A percentile compares a stretch with the other conserved stretches of the same genome.
Evolutionary conservation across 129 eudicot species (phyloP).

Genomic region (Lactuca sativa): DNA sequence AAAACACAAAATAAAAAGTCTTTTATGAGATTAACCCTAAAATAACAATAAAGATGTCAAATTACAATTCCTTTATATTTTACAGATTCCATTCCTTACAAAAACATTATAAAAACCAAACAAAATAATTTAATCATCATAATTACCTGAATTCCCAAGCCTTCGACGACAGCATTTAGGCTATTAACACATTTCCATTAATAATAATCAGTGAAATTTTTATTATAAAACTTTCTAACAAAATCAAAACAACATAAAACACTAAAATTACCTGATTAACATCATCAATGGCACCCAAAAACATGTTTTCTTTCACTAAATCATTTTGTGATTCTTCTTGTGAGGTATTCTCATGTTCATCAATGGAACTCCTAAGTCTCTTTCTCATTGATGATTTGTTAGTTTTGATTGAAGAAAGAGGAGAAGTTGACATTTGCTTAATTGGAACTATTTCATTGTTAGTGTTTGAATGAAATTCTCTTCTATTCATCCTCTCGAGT

Average conservation of each 20-base stretch:
- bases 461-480: slow-evolving; percentile 30
- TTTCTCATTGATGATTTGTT: slow-evolving; percentile 43
- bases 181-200: slow-evolving; percentile 33
- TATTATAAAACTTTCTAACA: background rate
- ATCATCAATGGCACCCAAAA: slow-evolving; percentile 11
- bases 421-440: slow-evolving; percentile 33
- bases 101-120: no score
- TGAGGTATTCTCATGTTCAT: slow-evolving; percentile 3
- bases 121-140: background rate
- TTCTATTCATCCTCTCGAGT: slow-evolving; percentile 47
- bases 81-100: no score
- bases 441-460: slow-evolving; percentile 25
- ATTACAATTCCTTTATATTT: no score
- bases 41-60: no score
- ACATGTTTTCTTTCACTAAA: slow-evolving; percentile 24
- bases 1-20: no score
- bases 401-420: slow-evolving; percentile 21
- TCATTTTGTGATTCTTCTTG: slow-evolving; percentile 9
- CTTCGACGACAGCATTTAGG: slow-evolving; percentile 65
- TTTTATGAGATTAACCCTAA: no score
- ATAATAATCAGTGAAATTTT: slow-evolving; percentile 18
- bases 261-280: slow-evolving; percentile 40
- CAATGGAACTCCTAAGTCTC: slow-evolving; percentile 25
- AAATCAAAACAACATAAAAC: background rate
- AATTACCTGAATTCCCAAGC: slow-evolving; percentile 55